Evolutionary conservation across 306 rosid genomes (phyloP), one percentile per base, ranked within the genome.

Genomic region (Acacia melanoxylon): DNA sequence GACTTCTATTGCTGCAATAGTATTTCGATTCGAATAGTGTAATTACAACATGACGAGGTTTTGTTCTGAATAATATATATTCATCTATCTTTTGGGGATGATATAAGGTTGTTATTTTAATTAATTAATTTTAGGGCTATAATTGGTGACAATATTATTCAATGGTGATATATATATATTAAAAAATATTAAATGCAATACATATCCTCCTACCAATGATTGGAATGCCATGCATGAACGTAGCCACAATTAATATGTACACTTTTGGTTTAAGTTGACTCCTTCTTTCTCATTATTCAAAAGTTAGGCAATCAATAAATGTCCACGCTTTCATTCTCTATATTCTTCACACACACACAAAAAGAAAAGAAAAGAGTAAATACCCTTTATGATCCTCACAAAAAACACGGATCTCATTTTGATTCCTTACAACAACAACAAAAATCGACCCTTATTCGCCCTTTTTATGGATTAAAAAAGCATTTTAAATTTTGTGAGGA

Each of bases 281-380:
- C 16, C 16, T 24, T 22, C 52, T 41, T 68, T 29, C 31, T 40
- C 31, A 19, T 20, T 11, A 0, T 42, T 46, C 20, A 41, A 11
- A n/a, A 69, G 74, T 69, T 69, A 11, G 74, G 74, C 74, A 13
- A 37, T 40, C 17, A 69, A 2, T 58, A 58, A n/a, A 58, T 69
- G 54, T 42, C 46, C 35, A 5, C 20, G 10, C 33, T 61, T 61
- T 61, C 20, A 20, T 22, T 58, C 25, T 2, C 22, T 10, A 58
- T 58, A 56, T 22, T 58, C 31, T 3, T 58, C 62, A 54, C 3
- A 20, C 10, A 27, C 0, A 27, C 0, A 56, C 2, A n/a, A 2
- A 2, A 56, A 56, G 24, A 7, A n/a, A 56, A 3, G 5, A 15
- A 3, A 48, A n/a, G n/a, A n/a, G n/a, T n/a, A n/a, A n/a, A n/a